Percentiles rank a stretch among this genome's conserved stretches.
Conservation (phyloP, 2,329 filamentous ascomycete genomes). For the Triangularia setosa region DNA sequence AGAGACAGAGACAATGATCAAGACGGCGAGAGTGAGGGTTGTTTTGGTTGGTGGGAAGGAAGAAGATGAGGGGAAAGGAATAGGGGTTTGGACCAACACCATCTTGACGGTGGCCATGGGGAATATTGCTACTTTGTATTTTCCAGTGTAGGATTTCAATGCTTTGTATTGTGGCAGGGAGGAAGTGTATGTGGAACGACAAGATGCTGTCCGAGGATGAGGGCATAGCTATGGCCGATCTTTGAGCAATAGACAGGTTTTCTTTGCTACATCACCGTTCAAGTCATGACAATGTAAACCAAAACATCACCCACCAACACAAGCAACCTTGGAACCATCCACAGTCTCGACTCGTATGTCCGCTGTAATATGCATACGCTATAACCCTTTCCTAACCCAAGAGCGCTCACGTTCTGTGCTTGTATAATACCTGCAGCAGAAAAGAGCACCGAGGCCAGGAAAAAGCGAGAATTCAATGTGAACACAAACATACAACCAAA, state of each 20-base stretch:
- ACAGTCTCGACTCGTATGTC: neutral
- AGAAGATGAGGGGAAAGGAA: neutral
- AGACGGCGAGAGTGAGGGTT: neutral
- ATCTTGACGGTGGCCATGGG: slow-evolving; percentile 9
- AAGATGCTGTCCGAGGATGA: neutral
- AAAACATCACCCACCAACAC: neutral
- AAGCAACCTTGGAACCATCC: neutral
- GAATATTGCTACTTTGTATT: slow-evolving; percentile 17
- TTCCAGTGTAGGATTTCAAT: slow-evolving; percentile 16
- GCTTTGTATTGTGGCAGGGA: neutral
- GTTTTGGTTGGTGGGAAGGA: neutral
- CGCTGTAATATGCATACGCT: neutral
- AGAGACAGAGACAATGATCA: neutral
- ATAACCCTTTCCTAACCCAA: neutral
- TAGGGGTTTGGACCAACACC: neutral
- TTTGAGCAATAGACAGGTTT: neutral
- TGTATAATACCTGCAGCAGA: neutral
- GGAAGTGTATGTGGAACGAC: slow-evolving; percentile 10
- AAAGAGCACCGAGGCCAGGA: neutral
- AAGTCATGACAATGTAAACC: neutral
- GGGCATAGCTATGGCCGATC: neutral
- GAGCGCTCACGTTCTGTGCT: neutral
- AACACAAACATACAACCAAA: neutral
- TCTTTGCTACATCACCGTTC: neutral
- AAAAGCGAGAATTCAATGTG: neutral